Evolutionary conservation across 768 basidiomycete species (phyloP).

Genomic region (Phylloporus sp.): DNA sequence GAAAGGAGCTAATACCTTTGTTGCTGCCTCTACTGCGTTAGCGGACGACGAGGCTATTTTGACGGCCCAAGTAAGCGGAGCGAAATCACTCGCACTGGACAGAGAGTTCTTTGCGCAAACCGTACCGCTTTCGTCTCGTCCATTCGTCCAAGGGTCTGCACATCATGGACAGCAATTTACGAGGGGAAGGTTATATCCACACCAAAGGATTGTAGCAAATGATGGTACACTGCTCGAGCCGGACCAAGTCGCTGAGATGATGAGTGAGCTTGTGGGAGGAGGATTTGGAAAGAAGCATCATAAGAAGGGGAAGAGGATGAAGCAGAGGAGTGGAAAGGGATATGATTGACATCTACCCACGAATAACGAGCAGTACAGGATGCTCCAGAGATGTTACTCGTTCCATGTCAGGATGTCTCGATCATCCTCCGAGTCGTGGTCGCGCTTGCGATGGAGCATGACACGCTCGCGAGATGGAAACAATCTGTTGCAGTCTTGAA

Average conservation of each 20-base stretch:
- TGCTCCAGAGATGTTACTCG: slow-evolving; percentile 22
- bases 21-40: slow-evolving; percentile 31
- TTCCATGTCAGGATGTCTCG: slow-evolving; percentile 72
- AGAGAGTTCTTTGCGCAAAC: slow-evolving; percentile 74
- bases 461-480: slow-evolving; percentile 68
- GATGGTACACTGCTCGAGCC: slow-evolving; percentile 66
- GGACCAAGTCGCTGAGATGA: slow-evolving; percentile 39
- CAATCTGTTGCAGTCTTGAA: slow-evolving; percentile 61
- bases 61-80: slow-evolving; percentile 33
- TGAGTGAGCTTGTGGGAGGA: slow-evolving; percentile 35
- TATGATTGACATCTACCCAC: slow-evolving; percentile 57
- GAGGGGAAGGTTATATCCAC: slow-evolving; percentile 68
- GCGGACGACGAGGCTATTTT: slow-evolving; percentile 17
- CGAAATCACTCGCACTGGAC: slow-evolving; percentile 71
- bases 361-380: neutral
- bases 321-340: slow-evolving; percentile 90
- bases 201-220: slow-evolving; percentile 75
- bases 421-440: slow-evolving; percentile 58
- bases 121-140: slow-evolving; percentile 47
- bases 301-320: slow-evolving; percentile 76
- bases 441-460: slow-evolving; percentile 68
- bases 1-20: slow-evolving; percentile 81
- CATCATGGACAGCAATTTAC: slow-evolving; percentile 58
- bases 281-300: slow-evolving; percentile 72
- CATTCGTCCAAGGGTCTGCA: slow-evolving; percentile 61